Evolutionary conservation across 1,284 basidiomycete species (phyloP), one percentile per base, ranked within the genome.

Genomic region (Malassezia pachydermatis): DNA sequence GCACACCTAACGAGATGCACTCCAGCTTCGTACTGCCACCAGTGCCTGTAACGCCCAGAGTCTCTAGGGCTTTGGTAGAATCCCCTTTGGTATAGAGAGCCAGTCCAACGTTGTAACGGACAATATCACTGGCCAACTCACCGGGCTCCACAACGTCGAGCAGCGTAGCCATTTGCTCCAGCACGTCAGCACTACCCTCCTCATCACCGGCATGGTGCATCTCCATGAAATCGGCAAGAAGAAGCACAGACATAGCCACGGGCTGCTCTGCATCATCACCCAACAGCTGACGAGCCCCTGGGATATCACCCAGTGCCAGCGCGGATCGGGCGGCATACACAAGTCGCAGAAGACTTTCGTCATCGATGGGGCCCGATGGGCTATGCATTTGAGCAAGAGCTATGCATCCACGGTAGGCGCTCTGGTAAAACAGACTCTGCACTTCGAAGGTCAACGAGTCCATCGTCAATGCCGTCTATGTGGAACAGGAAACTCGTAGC

Each of bases 381-480:
- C 45, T 28, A 29, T 51, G 45, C 28, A 39, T 34, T 16, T 58
- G 37, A 2, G 60, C 66, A 7, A 60, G 53, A 8, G 59, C 60
- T 27, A 65, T 55, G 57, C 62, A 65, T n/a, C 59, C 62, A 28
- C 49, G 35, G 38, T 68, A 69, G 20, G 67, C 65, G 43, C 60
- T 63, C 46, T 69, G 67, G 39, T 70, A 69, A 51, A 65, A 70
- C 41, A 68, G 61, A 28, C 59, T 59, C 51, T 70, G 65, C 11
- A 65, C 55, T 42, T 64, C 54, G 41, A 61, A 67, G 4, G 59
- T 54, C 17, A 51, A 49, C 16, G 60, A 50, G 29, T 59, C 58
- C 60, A 65, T 35, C 13, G 13, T 45, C 39, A 42, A 40, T 29
- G 44, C 28, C 19, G 11, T 17, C 23, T 16, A 16, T 14, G 39